Percentiles rank a stretch among this genome's conserved stretches.
phyloP scores from a whole-genome alignment of 1,284 basidiomycete genomes.

The Puccinia triticina region DNA sequence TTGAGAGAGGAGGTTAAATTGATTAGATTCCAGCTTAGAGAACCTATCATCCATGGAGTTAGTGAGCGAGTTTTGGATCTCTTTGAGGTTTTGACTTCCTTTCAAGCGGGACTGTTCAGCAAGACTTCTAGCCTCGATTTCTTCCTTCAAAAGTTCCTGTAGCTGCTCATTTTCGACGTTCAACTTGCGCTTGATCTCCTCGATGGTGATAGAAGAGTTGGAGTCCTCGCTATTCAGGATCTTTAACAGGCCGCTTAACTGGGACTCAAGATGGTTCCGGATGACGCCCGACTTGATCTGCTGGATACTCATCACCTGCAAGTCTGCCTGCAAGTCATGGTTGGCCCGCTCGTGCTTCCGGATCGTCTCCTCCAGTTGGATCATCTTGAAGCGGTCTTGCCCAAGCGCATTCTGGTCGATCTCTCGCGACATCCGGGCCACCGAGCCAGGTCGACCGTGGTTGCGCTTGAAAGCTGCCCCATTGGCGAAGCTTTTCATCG shows the following conservation, averaged over 20 bases:
- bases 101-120: constrained; percentile 51
- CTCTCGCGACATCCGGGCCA: constrained; percentile 52
- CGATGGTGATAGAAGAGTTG: constrained; percentile 70
- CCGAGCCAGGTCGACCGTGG: constrained; percentile 60
- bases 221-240: constrained; percentile 67
- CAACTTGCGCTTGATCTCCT: constrained; percentile 67
- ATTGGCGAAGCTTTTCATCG: constrained; percentile 40
- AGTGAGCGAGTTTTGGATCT: constrained; percentile 51
- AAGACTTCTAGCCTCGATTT: constrained; percentile 61
- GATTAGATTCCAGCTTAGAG: constrained; percentile 50
- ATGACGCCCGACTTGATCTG: constrained; percentile 72
- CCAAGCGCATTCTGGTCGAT: constrained; percentile 55
- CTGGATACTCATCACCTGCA: constrained; percentile 71
- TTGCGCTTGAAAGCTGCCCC: constrained; percentile 49
- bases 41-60: constrained; percentile 61
- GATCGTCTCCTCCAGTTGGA: constrained; percentile 56
- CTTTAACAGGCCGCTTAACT: constrained; percentile 68
- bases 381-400: constrained; percentile 54
- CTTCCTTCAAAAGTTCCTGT: constrained; percentile 68
- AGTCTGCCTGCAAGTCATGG: constrained; percentile 61
- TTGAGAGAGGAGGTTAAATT: constrained; percentile 34
- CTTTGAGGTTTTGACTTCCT: constrained; percentile 49
- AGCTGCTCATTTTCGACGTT: constrained; percentile 68
- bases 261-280: constrained; percentile 69
- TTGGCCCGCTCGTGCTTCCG: constrained; percentile 50